Conservation (phyloP, 495 filamentous ascomycete genomes). For the Aspergillus incahuasiensis region DNA sequence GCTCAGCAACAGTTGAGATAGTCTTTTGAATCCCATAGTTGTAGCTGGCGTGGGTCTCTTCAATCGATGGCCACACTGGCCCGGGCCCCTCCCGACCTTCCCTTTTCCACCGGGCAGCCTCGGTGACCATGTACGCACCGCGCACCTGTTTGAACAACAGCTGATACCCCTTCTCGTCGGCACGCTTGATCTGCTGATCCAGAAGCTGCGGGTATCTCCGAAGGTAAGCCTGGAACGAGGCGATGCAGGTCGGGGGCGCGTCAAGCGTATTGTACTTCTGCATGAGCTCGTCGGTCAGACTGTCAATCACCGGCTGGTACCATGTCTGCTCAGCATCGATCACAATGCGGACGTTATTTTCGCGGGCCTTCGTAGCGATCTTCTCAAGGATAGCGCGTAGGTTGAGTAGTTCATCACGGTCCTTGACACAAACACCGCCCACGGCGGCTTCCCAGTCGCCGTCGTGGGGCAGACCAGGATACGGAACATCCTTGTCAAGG, state of each 20-base stretch:
- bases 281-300: not conserved
- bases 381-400: not conserved
- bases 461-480: no score
- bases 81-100: not conserved
- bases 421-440: no score
- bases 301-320: not conserved
- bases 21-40: not conserved
- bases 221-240: not conserved
- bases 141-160: not conserved
- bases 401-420: no score
- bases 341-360: not conserved
- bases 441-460: no score
- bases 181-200: not conserved
- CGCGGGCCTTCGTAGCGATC: not conserved
- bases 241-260: not conserved
- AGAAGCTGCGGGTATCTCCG: not conserved
- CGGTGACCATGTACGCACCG: not conserved
- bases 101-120: not conserved
- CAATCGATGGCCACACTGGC: not conserved
- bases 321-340: not conserved
- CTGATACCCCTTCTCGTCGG: not conserved
- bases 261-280: not conserved
- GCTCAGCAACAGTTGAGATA: not conserved
- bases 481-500: no score
- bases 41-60: not conserved